Evolutionary conservation across 371 early-diverging fungal species (phyloP), one percentile per base, ranked within the genome.

Genomic region (Syncephalastrum contaminatum): DNA sequence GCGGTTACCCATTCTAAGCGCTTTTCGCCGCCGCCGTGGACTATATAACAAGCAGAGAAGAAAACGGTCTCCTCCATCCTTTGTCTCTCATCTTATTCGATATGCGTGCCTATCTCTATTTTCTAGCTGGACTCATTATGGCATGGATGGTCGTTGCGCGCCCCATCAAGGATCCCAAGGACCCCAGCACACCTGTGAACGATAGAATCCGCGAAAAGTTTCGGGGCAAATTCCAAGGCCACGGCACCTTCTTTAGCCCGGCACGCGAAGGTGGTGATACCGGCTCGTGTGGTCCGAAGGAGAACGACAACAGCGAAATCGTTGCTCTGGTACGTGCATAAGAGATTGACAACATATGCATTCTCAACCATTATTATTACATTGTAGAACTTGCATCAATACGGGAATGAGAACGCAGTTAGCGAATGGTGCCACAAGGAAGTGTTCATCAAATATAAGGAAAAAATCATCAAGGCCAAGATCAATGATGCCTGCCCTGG

Each of bases 341-440:
- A 30, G 18, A 22, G 22, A 22, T 22, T 15, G 21, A 20, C 2
- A 39, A 40, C 13, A n/a, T 27, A 44, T 43, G 39, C n/a, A 16
- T 21, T 13, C 15, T 13, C 8, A 44, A 8, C 42, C 12, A 43
- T 27, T 48, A 19, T 19, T 43, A 30, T 39, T 25, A 24, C 18
- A n/a, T 18, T 41, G 14, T 56, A 69, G 63, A 73, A 67, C 45
- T 51, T 53, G 22, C 51, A 56, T 41, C 67, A 69, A 42, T 75
- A 69, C 54, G 75, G 75, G 13, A 51, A 66, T 44, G 48, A 57
- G 53, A 55, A 58, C 43, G 43, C 41, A 36, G 63, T 59, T 40
- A 75, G 75, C 45, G 47, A 59, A n/a, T 71, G 65, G 67, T 75
- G 75, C 60, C 62, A 63, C 39, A 70, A 75, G 52, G 59, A 59